Evolutionary conservation across 805 yeast species (phyloP), one percentile per base, ranked within the genome.

Genomic region (Naumovozyma baii): DNA sequence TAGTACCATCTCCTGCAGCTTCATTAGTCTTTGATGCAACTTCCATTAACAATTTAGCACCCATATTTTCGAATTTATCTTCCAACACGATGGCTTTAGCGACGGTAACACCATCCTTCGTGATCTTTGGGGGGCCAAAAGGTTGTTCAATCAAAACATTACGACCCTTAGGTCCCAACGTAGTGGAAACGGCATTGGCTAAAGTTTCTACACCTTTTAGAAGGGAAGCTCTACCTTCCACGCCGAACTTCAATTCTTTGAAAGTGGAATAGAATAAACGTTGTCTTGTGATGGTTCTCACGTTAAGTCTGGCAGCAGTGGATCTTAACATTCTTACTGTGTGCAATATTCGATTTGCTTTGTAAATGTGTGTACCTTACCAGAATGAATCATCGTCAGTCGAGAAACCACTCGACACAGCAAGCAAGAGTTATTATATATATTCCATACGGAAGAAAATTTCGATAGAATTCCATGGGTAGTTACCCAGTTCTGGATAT

Each of bases 61-160:
- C 98, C 72, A 92, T 72, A 68, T 90, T 90, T 71, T 90, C 97
- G 57, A 88, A 90, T 66, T 81, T 85, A 71, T 92, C 94, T 62
- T 81, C 69, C 51, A 92, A 70, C 32, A 76, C 74, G 55, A 90
- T 78, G 40, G 94, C 79, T 58, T 74, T 77, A 46, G 98, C 98
- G 44, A 90, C 96, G 35, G 97, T 86, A 38, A 87, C 96, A 76
- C 98, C 98, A 64, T 90, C 98, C 71, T 90, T 90, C 67, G 98
- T 90, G 73, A 90, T 90, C 72, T 90, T 90, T 54, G 98, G 98
- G 39, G 95, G 76, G 50, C 96, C 96, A 52, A 85, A 92, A 47
- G 85, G 82, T 70, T 92, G 98, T 70, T 90, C 97, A 61, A 92
- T 88, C 53, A 90, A 74, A 30, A 87, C 98, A 57, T 87, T 90